Conservation (phyloP, 768 basidiomycete species). For the Lepiota subincarnata region DNA sequence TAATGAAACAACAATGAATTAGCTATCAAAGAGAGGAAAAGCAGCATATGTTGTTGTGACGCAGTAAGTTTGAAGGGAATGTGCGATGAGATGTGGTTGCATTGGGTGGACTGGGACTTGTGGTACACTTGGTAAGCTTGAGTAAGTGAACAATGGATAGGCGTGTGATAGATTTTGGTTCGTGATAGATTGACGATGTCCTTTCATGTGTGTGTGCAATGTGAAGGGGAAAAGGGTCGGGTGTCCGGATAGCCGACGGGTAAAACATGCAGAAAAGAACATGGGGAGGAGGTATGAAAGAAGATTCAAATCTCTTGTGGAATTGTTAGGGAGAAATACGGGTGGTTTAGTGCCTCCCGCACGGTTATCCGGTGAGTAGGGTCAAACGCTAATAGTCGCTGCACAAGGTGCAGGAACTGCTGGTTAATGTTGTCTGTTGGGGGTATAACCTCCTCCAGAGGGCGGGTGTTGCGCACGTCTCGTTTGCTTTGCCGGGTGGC, state of each 20-base stretch:
- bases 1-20: slow-evolving; percentile 11
- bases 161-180: slow-evolving; percentile 8
- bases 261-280: background rate
- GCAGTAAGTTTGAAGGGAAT: background rate
- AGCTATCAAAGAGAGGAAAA: background rate
- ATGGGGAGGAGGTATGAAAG: background rate
- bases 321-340: slow-evolving; percentile 73
- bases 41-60: slow-evolving; percentile 7
- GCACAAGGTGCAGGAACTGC: slow-evolving; percentile 85
- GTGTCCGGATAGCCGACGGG: background rate
- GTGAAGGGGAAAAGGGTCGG: background rate
- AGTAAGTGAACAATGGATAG: background rate
- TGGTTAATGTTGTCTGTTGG: slow-evolving; percentile 69
- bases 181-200: slow-evolving; percentile 8
- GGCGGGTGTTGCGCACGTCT: slow-evolving; percentile 83
- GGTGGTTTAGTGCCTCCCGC: slow-evolving; percentile 81
- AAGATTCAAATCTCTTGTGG: slow-evolving; percentile 58
- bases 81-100: background rate
- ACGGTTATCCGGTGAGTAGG: slow-evolving; percentile 86
- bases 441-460: slow-evolving; percentile 84
- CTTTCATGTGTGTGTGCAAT: background rate
- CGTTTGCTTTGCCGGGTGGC: slow-evolving; percentile 89
- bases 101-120: background rate
- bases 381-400: slow-evolving; percentile 85
- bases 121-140: slow-evolving; percentile 2